A percentile compares a stretch with the other conserved stretches of the same genome.
phyloP scores from a whole-genome alignment of 179 eudicot genomes.

The Vitellaria paradoxa region DNA sequence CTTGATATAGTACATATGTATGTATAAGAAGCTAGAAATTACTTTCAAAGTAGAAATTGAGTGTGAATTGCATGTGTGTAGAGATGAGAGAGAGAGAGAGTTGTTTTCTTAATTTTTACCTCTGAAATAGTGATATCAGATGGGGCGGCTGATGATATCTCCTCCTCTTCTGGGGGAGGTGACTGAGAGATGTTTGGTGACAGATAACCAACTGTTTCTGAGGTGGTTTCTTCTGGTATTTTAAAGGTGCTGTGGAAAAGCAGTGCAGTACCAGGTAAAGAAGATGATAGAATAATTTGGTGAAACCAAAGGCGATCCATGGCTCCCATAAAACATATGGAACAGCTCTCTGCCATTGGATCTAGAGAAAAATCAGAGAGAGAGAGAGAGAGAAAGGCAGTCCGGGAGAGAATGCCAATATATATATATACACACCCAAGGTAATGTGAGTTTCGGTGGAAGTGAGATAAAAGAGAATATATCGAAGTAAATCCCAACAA shows the following conservation, averaged over 20 bases:
- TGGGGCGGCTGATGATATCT: constrained; percentile 9
- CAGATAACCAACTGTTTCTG: constrained; percentile 13
- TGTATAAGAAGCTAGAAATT: neutral
- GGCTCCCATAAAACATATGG: constrained; percentile 28
- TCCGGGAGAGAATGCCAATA: neutral
- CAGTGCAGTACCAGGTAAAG: constrained; percentile 8
- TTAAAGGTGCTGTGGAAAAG: constrained; percentile 12
- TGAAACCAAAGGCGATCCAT: constrained; percentile 68
- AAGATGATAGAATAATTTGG: constrained; percentile 32
- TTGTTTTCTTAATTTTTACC: constrained; percentile 15
- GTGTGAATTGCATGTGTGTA: no score
- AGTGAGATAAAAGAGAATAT: constrained; percentile 9
- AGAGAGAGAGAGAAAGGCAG: constrained; percentile 6
- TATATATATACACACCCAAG: neutral
- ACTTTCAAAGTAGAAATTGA: neutral
- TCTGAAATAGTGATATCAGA: constrained; percentile 12
- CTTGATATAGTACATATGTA: neutral
- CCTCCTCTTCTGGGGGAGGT: constrained; percentile 5
- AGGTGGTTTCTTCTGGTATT: neutral
- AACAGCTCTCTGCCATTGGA: constrained; percentile 33
- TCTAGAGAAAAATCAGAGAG: neutral
- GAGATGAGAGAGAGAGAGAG: neutral
- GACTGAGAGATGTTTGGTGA: constrained; percentile 16
- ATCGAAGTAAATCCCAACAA: neutral
- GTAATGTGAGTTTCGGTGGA: constrained; percentile 12